Evolutionary conservation across 208 protist species (phyloP).

Genomic region (Jaenimonas drosophilae): DNA sequence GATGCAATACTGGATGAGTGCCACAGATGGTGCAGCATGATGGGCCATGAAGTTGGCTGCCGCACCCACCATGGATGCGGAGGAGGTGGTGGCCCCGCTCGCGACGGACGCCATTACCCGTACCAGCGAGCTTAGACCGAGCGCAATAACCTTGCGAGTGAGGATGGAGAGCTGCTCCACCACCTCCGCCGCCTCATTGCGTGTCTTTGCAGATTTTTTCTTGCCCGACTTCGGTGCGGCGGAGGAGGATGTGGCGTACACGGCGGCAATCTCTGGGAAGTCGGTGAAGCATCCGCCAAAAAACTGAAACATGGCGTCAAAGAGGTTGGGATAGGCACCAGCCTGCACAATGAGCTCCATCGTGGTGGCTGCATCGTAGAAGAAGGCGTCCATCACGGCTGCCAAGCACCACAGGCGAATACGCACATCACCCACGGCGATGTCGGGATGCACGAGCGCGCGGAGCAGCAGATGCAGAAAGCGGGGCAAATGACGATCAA

Average conservation of each 20-base stretch:
- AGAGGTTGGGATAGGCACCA: constrained; percentile 62
- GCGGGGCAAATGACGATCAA: constrained; percentile 45
- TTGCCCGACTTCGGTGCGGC: constrained; percentile 1
- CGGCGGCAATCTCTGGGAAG: not conserved
- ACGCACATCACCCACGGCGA: constrained; percentile 24
- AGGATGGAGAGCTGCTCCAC: constrained; percentile 61
- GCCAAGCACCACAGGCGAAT: constrained; percentile 74
- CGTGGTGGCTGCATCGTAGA: constrained; percentile 64
- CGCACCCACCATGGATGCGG: constrained; percentile 1
- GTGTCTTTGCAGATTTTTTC: constrained; percentile 35
- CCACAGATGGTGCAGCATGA: constrained; percentile 27
- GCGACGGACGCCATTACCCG: constrained; percentile 14
- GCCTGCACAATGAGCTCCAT: constrained; percentile 33
- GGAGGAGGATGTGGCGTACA: not conserved
- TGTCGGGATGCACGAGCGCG: constrained; percentile 46
- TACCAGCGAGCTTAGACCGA: constrained; percentile 50
- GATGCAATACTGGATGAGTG: constrained; percentile 72
- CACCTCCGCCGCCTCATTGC: constrained; percentile 32
- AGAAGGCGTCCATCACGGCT: constrained; percentile 80
- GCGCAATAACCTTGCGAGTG: constrained; percentile 63
- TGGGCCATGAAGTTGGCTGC: constrained; percentile 12
- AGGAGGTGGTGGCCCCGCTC: constrained; percentile 1
- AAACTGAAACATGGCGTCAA: constrained; percentile 62
- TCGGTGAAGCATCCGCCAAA: constrained; percentile 31
- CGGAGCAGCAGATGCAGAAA: constrained; percentile 62